phyloP scores from a whole-genome alignment of 2,329 filamentous ascomycete genomes.

The Westerdykella ornata region DNA sequence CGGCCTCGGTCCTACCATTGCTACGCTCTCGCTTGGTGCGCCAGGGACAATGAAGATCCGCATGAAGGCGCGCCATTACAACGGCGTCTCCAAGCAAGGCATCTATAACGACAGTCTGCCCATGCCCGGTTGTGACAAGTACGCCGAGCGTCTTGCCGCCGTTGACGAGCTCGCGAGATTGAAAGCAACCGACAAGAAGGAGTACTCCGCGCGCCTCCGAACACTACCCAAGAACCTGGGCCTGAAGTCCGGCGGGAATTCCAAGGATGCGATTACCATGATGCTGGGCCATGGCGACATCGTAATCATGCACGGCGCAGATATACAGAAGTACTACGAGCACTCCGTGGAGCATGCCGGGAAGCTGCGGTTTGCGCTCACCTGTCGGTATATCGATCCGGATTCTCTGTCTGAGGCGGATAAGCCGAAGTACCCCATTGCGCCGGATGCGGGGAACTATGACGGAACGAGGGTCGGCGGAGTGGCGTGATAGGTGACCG shows the following conservation, averaged over 20 bases:
- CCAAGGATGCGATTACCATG: constrained; percentile 40
- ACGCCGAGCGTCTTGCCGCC: constrained; percentile 30
- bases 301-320: constrained; percentile 55
- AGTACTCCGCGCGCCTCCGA: constrained; percentile 23
- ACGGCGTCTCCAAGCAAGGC: constrained; percentile 30
- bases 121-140: constrained; percentile 25
- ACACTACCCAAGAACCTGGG: constrained; percentile 36
- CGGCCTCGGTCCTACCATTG: constrained; percentile 56
- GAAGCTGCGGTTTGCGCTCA: constrained; percentile 52
- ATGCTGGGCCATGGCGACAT: constrained; percentile 58
- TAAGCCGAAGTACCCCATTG: constrained; percentile 35
- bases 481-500: not conserved
- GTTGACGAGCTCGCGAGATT: constrained; percentile 25
- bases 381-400: constrained; percentile 48
- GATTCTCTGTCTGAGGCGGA: constrained; percentile 39
- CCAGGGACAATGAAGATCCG: constrained; percentile 54
- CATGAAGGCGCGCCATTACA: constrained; percentile 48
- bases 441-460: constrained; percentile 31
- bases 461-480: constrained; percentile 21
- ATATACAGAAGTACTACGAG: constrained; percentile 56
- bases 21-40: constrained; percentile 53
- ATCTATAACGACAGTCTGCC: constrained; percentile 29
- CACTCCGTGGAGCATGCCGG: constrained; percentile 50
- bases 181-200: constrained; percentile 11
- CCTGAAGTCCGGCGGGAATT: constrained; percentile 24